Percentiles rank a stretch among this genome's conserved stretches.
Evolutionary conservation across 768 basidiomycete species (phyloP).

Genomic region (Naganishia onofrii): DNA sequence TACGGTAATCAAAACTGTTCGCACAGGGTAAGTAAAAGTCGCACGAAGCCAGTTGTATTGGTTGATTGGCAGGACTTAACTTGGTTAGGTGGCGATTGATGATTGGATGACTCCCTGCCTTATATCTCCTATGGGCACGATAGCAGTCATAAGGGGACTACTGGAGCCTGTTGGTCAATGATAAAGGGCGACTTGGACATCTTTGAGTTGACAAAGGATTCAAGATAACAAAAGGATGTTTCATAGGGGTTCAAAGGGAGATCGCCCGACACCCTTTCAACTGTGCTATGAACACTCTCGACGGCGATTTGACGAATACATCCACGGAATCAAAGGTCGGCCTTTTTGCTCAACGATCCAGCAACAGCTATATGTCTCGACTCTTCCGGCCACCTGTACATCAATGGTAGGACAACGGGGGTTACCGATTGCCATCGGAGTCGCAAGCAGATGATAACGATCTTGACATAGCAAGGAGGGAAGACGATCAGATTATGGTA

Average conservation of each 20-base stretch:
- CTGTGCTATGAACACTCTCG: neutral
- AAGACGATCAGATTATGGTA: too few species aligned
- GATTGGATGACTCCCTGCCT: neutral
- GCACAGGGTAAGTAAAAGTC: neutral
- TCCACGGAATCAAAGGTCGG: too few species aligned
- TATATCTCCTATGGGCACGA: neutral
- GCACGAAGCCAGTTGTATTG: neutral
- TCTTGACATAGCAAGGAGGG: too few species aligned
- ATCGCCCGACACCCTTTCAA: slow-evolving; percentile 7
- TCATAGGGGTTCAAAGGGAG: slow-evolving; percentile 18
- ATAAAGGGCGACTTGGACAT: neutral
- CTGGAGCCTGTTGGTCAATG: neutral
- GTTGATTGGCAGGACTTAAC: neutral
- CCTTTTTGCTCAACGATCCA: too few species aligned
- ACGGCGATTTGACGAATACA: neutral
- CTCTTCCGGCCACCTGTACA: too few species aligned
- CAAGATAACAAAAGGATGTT: slow-evolving; percentile 14
- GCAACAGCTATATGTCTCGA: too few species aligned
- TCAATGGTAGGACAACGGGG: too few species aligned
- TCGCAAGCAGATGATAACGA: too few species aligned
- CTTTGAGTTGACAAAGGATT: slow-evolving; percentile 1
- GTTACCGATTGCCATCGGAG: too few species aligned
- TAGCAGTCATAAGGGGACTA: too few species aligned
- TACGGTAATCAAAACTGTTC: neutral
- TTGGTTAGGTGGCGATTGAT: neutral